These are phyloP conservation scores for Diversispora eburnea DNA, from an alignment of 192 early-diverging fungal species.

Conservation along the genomic window DNA sequence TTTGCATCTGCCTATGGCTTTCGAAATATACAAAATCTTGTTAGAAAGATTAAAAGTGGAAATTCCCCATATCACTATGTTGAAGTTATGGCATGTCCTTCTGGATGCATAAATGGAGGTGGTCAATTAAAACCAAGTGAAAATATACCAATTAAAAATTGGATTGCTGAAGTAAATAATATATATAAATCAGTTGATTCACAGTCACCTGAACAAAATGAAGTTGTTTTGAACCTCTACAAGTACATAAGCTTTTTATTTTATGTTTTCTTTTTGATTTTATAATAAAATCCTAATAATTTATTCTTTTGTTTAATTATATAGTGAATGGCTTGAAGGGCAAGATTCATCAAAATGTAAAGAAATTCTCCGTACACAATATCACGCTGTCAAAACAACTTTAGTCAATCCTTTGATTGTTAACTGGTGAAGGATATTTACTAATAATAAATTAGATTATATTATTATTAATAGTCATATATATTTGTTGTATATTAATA, in stretches of 20 bases:
- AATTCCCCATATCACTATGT: slow-evolving; percentile 82
- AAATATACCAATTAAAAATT: slow-evolving; percentile 63
- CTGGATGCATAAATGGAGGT: slow-evolving; percentile 96
- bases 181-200: slow-evolving; percentile 56
- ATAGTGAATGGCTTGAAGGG: slow-evolving; percentile 79
- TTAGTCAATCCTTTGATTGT: slow-evolving; percentile 73
- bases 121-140: slow-evolving; percentile 76
- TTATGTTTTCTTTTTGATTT: neutral
- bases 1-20: slow-evolving; percentile 95
- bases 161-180: slow-evolving; percentile 66
- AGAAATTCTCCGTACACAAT: slow-evolving; percentile 75
- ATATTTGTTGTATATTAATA: too few species aligned
- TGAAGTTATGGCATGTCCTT: slow-evolving; percentile 97
- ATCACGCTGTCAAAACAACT: slow-evolving; percentile 76
- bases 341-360: slow-evolving; percentile 57
- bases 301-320: slow-evolving; percentile 8
- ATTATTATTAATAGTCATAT: too few species aligned
- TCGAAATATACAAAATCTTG: slow-evolving; percentile 95
- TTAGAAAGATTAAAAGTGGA: slow-evolving; percentile 88
- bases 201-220: slow-evolving; percentile 65
- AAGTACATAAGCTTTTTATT: slow-evolving; percentile 33
- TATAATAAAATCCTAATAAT: neutral
- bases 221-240: slow-evolving; percentile 58
- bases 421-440: slow-evolving; percentile 60
- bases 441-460: neutral